Base-by-base conservation (phyloP, 768 basidiomycete species). In the Pleurotus citrinopileatus region DNA sequence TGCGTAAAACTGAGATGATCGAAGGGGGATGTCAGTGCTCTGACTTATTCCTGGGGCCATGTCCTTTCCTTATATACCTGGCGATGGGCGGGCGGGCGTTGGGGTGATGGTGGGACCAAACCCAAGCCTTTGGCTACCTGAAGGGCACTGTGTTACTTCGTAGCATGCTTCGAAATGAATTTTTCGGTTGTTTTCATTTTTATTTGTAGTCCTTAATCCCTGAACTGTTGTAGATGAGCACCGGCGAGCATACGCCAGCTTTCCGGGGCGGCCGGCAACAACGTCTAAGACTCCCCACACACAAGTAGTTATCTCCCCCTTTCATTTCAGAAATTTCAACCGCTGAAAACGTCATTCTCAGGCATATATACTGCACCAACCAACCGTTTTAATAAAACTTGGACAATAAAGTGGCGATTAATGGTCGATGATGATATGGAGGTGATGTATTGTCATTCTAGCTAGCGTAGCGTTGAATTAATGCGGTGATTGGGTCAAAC, bases 101-200 rank as follows among this genome's bases (percentile, higher is more conserved):
- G 23, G 34, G 48, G 48, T 20, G 48, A 51, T 37, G 48, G 48
- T 51, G 48, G 48, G 48, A 51, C 10, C 19, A 37, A 51, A 37
- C 10, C 48, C 29, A 34, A 47, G 28, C 13, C 27, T 47, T n/a
- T 17, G 45, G 34, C 12, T 51, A 37, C 37, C 29, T 36, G 32
- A 20, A 51, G 34, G 48, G 34, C 15, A 4, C 19, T 51, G 12
- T 28, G 34, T 15, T 23, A 51, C 13, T 19, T 40, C 27, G n/a
- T 25, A 23, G n/a, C 19, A 20, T 19, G n/a, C 34, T 51, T 51
- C 48, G 10, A 51, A 36, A 37, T 51, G 23, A 34, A 51, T 32
- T 34, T 29, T 51, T 51, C 19, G 20, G 20, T 19, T 37, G 34
- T 20, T n/a, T 25, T n/a, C 27, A 6, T 19, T 51, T 36, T 15